Base-by-base conservation (phyloP, 2,329 filamentous ascomycete species). In the Colletotrichum lini region DNA sequence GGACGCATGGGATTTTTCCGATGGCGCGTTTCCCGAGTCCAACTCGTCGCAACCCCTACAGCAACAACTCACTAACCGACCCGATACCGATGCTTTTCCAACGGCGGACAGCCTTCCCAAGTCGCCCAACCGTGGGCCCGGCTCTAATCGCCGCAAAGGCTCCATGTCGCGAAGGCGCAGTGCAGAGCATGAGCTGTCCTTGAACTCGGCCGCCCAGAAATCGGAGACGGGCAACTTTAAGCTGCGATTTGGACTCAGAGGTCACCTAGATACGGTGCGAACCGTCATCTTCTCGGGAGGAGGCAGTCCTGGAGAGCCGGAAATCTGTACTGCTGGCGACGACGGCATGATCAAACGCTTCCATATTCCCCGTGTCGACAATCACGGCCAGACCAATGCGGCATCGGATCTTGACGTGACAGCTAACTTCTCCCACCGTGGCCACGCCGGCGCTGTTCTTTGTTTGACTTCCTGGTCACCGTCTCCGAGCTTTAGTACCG, bases 271-370 rank as follows among this genome's bases (percentile, higher is more conserved):
- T 79, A 95, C 97, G 3, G 94, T 99, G 6, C 92, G 96, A 50
- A 94, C 94, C 1, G 94, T 98, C 70, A 97, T 98, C 74, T 99
- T 99, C 82, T 98, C 95, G 1, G 96, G 96, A 30, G 96, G 96
- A 52, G 96, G 96, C 72, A 98, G 95, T 78, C 95, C 95, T 4
- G 94, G 94, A 4, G 96, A 99, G 79, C 96, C 96, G 2, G 96
- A 99, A 81, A 96, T 99, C 65, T 98, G 96, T 82, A 99, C 96
- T 3, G 94, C 94, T 60, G 94, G 96, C 67, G 96, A 99, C 77
- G 96, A 99, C 79, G 96, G 96, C 68, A 93, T 96, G 76, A 93
- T 99, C 80, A 99, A 99, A 82, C 91, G 96, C 63, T 99, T 97
- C 92, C 95, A 97, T 77, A 95, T 99, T 72, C 96, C 96, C 12